Evolutionary conservation across 495 filamentous ascomycete genomes (phyloP).

Genomic region (Saxispiralis lemnorum): DNA sequence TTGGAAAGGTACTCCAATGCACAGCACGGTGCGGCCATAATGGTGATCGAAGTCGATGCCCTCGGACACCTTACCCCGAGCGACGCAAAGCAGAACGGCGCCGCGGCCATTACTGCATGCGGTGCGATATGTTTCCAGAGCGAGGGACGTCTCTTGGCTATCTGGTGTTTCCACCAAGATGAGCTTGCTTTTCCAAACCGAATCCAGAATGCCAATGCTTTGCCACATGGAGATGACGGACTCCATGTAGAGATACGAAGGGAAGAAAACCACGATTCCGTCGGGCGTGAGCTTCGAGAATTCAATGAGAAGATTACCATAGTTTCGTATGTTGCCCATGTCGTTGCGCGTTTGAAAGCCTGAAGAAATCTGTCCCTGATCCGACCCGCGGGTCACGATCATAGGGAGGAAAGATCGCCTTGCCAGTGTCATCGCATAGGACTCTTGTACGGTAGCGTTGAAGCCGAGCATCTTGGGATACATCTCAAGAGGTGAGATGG

Average conservation of each 20-base stretch:
- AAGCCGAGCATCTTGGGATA: constrained; percentile 98
- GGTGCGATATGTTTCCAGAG: constrained; percentile 89
- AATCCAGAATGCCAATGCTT: constrained; percentile 88
- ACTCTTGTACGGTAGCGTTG: constrained; percentile 77
- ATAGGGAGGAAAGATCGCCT: constrained; percentile 91
- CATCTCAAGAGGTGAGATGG: constrained; percentile 93
- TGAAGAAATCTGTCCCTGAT: constrained; percentile 80
- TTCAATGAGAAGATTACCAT: constrained; percentile 78
- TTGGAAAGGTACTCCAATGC: constrained; percentile 95
- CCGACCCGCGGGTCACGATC: constrained; percentile 87
- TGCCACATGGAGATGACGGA: constrained; percentile 98
- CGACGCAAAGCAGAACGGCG: constrained; percentile 82
- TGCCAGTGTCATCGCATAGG: constrained; percentile 91
- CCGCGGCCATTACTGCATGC: constrained; percentile 94
- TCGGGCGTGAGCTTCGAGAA: constrained; percentile 91
- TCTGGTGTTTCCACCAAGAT: constrained; percentile 97
- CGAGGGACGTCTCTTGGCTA: constrained; percentile 87
- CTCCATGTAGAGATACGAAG: constrained; percentile 98
- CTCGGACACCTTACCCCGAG: constrained; percentile 89
- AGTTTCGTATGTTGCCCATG: constrained; percentile 84
- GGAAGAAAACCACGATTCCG: constrained; percentile 97
- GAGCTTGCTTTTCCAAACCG: constrained; percentile 98
- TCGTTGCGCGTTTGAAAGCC: constrained; percentile 91
- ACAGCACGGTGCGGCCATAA: constrained; percentile 89
- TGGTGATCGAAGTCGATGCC: constrained; percentile 99